Evolutionary conservation across 345 rosid genomes (phyloP).

Genomic region (Turritis glabra): DNA sequence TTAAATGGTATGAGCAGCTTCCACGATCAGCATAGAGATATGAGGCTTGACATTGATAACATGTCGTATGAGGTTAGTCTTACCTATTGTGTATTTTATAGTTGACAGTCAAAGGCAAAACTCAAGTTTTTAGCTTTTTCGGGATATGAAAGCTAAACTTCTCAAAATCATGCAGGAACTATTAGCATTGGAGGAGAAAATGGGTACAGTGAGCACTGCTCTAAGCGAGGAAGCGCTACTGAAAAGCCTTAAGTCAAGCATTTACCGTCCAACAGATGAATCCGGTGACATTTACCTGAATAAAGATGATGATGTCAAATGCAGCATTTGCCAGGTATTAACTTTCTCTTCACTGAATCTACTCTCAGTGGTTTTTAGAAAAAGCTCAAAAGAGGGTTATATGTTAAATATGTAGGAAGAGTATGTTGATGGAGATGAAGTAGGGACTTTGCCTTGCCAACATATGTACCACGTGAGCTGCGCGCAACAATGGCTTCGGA

Average conservation of each 20-base stretch:
- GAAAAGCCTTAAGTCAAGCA: constrained; percentile 62
- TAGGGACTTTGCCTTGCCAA: constrained; percentile 73
- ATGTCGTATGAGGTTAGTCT: constrained; percentile 93
- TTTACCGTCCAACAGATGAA: constrained; percentile 36
- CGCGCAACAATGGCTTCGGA: constrained; percentile 77
- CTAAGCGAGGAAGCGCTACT: constrained; percentile 74
- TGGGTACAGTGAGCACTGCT: constrained; percentile 97
- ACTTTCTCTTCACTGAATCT: neutral
- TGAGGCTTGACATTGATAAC: constrained; percentile 96
- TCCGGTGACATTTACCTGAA: constrained; percentile 11
- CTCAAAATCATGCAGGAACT: constrained; percentile 59
- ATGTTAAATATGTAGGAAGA: constrained; percentile 63
- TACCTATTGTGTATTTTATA: neutral
- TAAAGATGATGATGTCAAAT: constrained; percentile 57
- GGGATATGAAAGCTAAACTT: neutral
- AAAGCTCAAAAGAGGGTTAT: neutral
- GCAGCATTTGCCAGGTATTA: constrained; percentile 91
- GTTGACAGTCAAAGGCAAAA: neutral
- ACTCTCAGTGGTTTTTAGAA: neutral
- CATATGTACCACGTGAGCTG: constrained; percentile 73
- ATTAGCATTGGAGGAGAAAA: constrained; percentile 92
- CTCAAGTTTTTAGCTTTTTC: neutral
- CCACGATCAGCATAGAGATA: constrained; percentile 85
- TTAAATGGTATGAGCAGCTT: constrained; percentile 60
- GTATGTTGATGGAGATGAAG: constrained; percentile 66